phyloP scores from a whole-genome alignment of 73 alveolate genomes.

The Paramecium sonneborni region DNA sequence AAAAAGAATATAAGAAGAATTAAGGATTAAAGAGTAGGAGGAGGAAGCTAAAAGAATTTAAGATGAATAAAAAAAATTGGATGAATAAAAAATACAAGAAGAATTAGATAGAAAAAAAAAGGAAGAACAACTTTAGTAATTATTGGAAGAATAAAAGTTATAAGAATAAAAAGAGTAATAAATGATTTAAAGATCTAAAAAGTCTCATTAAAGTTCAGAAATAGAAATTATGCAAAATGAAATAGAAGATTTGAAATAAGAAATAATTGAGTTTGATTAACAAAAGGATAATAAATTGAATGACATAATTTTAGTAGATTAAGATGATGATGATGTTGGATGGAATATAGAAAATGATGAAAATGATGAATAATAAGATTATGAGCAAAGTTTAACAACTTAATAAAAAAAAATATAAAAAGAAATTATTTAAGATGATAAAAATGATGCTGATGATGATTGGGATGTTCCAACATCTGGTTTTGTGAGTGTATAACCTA shows the following conservation, averaged over 20 bases:
- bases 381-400: background rate
- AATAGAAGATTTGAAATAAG: background rate
- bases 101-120: background rate
- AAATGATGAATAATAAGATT: background rate
- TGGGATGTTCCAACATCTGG: constrained; percentile 54
- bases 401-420: background rate
- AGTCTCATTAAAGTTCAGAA: background rate
- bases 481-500: constrained; percentile 3
- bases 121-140: background rate
- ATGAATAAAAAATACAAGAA: background rate
- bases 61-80: background rate
- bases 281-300: background rate
- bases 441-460: constrained; percentile 40
- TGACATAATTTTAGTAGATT: background rate
- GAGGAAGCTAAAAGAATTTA: background rate
- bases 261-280: background rate
- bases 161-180: background rate
- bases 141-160: background rate
- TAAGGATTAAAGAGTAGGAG: background rate
- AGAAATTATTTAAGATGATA: constrained; percentile 12
- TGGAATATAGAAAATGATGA: background rate
- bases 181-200: background rate
- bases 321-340: constrained; percentile 34
- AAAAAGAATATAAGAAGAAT: background rate
- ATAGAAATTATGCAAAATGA: constrained; percentile 18